These are phyloP conservation scores for Takashimella tepidaria DNA, from an alignment of 1,284 basidiomycete species.

Conservation along the genomic window DNA sequence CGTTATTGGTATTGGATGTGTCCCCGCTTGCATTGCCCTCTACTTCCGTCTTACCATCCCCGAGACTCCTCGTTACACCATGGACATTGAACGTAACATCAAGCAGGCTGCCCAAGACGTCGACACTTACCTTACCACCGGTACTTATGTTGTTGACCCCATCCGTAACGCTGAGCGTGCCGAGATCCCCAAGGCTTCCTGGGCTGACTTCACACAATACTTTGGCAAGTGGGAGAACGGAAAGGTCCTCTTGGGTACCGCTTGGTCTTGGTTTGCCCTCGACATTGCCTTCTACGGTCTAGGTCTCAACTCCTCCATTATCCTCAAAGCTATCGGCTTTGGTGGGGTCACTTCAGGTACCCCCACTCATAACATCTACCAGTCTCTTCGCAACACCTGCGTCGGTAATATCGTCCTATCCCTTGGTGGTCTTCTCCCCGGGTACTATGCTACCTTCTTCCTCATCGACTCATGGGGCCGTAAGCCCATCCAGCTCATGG, in stretches of 20 bases:
- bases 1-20: conserved; percentile 51
- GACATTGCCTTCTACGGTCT: conserved; percentile 77
- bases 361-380: conserved; percentile 42
- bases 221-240: conserved; percentile 51
- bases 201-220: conserved; percentile 57
- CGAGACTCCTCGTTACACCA: conserved; percentile 70
- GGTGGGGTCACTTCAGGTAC: conserved; percentile 44
- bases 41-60: conserved; percentile 53
- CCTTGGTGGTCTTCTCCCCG: conserved; percentile 54
- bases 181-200: conserved; percentile 60
- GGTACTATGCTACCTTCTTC: conserved; percentile 47
- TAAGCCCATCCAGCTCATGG: conserved; percentile 60
- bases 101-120: conserved; percentile 65
- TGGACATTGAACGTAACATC: conserved; percentile 82
- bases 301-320: conserved; percentile 69
- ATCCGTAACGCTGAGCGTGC: conserved; percentile 58
- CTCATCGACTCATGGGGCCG: conserved; percentile 47
- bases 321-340: conserved; percentile 54
- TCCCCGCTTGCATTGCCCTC: conserved; percentile 49
- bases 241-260: conserved; percentile 50
- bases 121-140: conserved; percentile 56
- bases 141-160: conserved; percentile 54
- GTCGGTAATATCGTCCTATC: conserved; percentile 61
- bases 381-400: conserved; percentile 30
- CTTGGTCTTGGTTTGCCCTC: conserved; percentile 63